These are phyloP conservation scores for Caryopteris hybrid DNA, from an alignment of 305 asterid species.

Conservation along the genomic window DNA sequence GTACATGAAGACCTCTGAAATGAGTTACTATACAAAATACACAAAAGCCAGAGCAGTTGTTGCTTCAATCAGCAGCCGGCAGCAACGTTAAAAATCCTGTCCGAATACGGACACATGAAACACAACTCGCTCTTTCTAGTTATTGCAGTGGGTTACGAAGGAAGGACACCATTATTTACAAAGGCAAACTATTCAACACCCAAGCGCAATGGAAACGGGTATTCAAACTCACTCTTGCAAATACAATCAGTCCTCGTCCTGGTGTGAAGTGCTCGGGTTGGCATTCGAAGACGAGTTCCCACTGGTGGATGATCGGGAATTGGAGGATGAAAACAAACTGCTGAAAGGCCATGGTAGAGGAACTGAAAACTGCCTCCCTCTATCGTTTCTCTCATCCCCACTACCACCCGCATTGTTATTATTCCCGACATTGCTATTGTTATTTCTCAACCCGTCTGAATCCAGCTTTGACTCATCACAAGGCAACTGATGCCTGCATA, in stretches of 20 bases:
- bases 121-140: constrained; percentile 10
- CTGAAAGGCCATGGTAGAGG: constrained; percentile 79
- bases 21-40: constrained; percentile 19
- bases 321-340: constrained; percentile 50
- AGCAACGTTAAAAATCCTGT: neutral
- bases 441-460: constrained; percentile 26
- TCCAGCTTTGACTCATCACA: constrained; percentile 57
- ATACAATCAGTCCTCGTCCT: constrained; percentile 34
- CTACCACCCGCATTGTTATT: neutral
- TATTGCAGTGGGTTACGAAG: neutral
- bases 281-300: constrained; percentile 35
- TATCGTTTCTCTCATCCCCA: constrained; percentile 33
- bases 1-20: neutral
- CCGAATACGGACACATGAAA: neutral
- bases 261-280: constrained; percentile 29
- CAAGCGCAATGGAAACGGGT: neutral
- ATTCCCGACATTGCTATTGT: constrained; percentile 10
- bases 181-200: constrained; percentile 11
- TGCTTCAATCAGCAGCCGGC: neutral
- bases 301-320: constrained; percentile 29
- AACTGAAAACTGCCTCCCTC: constrained; percentile 47
- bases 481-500: constrained; percentile 73
- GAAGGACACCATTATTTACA: constrained; percentile 22
- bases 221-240: neutral
- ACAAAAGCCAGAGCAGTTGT: neutral